Evolutionary conservation across 2,329 filamentous ascomycete genomes (phyloP), one percentile per base, ranked within the genome.

Genomic region (Paecilomyces sp.): DNA sequence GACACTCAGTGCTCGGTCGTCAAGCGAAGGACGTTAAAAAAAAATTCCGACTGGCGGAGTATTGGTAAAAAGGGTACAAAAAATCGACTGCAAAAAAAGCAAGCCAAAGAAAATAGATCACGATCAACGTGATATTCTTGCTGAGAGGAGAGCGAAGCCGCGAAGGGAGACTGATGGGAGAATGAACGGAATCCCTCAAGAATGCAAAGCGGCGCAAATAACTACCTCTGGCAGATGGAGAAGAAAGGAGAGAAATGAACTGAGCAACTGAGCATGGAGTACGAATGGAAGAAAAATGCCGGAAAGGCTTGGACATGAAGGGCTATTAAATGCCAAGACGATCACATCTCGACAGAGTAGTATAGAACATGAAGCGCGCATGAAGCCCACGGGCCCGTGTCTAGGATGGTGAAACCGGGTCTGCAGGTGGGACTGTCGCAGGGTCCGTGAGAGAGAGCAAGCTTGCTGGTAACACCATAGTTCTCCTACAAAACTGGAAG

Each of bases 91-190:
- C 57, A 54, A 28, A 63, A 22, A 47, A 22, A 8, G 56, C 54
- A 54, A 58, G 33, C 15, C 33, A 31, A 50, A 57, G 41, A 41
- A 50, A 57, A 57, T 52, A 57, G n/a, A 57, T 56, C 62, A 68
- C 65, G 64, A 61, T 66, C 65, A 66, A 65, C 66, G 63, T 62
- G 66, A 56, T 54, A 57, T 53, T 25, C 50, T 58, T 52, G 13
- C 31, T 54, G 53, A 47, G 50, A 30, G 47, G 58, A 57, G 55
- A 63, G 54, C 54, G 56, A 30, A 51, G n/a, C 30, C 18, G 22
- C 54, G 7, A 60, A 61, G 55, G 60, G 59, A 66, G 59, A 58
- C 36, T 57, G 58, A 55, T 56, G 50, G 57, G 54, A 58, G 58
- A 63, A 63, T 55, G 62, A 65, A 60, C 58, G 64, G 58, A 66